phyloP scores from a whole-genome alignment of 768 basidiomycete species.

The Daedaleopsis sinensis region DNA sequence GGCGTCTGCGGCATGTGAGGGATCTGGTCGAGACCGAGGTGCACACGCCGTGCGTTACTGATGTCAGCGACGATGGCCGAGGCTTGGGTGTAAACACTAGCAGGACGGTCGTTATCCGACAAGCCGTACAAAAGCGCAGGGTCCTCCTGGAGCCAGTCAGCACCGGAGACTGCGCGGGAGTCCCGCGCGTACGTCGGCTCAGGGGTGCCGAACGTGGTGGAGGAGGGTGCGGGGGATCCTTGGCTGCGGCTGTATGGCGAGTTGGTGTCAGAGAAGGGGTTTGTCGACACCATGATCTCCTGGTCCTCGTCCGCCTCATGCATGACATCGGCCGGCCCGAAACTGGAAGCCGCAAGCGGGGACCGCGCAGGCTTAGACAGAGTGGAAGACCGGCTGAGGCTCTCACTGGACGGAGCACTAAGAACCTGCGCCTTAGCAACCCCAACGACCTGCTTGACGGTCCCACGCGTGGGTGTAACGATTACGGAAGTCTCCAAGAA shows the following conservation, averaged over 20 bases:
- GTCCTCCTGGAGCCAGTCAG: slow-evolving; percentile 18
- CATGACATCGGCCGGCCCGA: slow-evolving; percentile 68
- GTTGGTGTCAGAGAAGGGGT: slow-evolving; percentile 73
- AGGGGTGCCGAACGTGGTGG: slow-evolving; percentile 42
- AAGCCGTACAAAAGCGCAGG: slow-evolving; percentile 22
- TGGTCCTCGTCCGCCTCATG: slow-evolving; percentile 47
- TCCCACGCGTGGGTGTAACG: slow-evolving; percentile 66
- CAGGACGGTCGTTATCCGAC: slow-evolving; percentile 49
- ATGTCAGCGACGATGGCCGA: slow-evolving; percentile 51
- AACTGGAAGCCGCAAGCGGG: slow-evolving; percentile 70
- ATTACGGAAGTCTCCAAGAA: slow-evolving; percentile 84
- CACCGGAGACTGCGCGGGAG: slow-evolving; percentile 30
- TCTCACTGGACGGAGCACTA: slow-evolving; percentile 41
- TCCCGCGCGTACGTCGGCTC: slow-evolving; percentile 32
- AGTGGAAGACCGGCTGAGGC: slow-evolving; percentile 31
- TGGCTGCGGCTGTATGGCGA: slow-evolving; percentile 31
- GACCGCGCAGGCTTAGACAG: slow-evolving; percentile 55
- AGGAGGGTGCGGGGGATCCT: slow-evolving; percentile 34
- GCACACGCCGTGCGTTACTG: slow-evolving; percentile 68
- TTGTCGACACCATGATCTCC: slow-evolving; percentile 26
- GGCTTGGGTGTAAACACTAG: slow-evolving; percentile 66
- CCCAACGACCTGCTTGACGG: slow-evolving; percentile 66
- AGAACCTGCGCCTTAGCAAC: slow-evolving; percentile 82
- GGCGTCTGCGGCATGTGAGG: slow-evolving; percentile 26
- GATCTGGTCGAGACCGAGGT: slow-evolving; percentile 52